phyloP scores from a whole-genome alignment of 371 early-diverging fungal genomes.

The Batrachochytrium dendrobatidis region DNA sequence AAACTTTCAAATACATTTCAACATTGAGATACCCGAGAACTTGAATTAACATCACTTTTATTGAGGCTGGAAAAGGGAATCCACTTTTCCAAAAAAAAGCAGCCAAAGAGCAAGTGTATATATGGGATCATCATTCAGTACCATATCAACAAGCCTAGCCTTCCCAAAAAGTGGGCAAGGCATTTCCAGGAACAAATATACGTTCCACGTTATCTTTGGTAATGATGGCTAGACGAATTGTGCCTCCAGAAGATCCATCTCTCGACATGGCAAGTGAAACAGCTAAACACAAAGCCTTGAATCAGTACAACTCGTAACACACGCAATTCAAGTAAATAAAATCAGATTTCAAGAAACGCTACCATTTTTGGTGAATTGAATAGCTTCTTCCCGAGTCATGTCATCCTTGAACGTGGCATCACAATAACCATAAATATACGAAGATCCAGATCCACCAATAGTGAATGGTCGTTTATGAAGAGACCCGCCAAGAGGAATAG shows the following conservation, averaged over 20 bases:
- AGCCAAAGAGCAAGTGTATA: too few relatives aligned
- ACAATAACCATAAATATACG: conserved; percentile 97
- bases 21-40: too few relatives aligned
- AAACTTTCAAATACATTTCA: too few relatives aligned
- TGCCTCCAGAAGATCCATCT: conserved; percentile 98
- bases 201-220: conserved; percentile 86
- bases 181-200: conserved; percentile 82
- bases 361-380: conserved; percentile 94
- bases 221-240: conserved; percentile 94
- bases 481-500: conserved; percentile 92
- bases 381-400: conserved; percentile 87
- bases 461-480: conserved; percentile 89
- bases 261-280: conserved; percentile 94
- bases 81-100: too few relatives aligned
- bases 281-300: conserved; percentile 44
- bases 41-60: too few relatives aligned
- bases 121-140: too few relatives aligned
- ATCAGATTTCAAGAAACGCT: conserved; percentile 23
- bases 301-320: background rate
- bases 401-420: conserved; percentile 78
- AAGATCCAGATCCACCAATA: conserved; percentile 97
- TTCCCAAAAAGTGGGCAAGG: conserved; percentile 52
- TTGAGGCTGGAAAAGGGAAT: too few relatives aligned
- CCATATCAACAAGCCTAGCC: too few relatives aligned
- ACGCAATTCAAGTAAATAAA: background rate